phyloP scores from a whole-genome alignment of 805 yeast species.

The Metschnikowia cubensis region DNA sequence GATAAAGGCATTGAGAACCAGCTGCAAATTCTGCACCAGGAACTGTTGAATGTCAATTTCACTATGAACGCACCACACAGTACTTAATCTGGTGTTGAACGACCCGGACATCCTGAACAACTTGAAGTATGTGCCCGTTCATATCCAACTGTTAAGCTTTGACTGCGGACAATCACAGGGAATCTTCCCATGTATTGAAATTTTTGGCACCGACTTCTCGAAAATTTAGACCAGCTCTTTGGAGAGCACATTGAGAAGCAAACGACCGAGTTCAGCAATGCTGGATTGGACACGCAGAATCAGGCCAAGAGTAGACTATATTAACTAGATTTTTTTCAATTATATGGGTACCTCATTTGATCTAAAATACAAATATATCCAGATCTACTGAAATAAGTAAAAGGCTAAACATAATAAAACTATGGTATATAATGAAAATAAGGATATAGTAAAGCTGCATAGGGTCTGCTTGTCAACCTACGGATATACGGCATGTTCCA shows the following conservation, averaged over 20 bases:
- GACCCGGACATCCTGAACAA: conserved; percentile 57
- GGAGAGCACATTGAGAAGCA: conserved; percentile 24
- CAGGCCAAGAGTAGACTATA: too few species aligned
- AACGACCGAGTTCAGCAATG: conserved; percentile 17
- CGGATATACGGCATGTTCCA: too few species aligned
- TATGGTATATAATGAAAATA: too few species aligned
- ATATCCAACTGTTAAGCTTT: conserved; percentile 51
- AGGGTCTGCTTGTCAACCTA: too few species aligned
- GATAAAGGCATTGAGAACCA: conserved; percentile 21
- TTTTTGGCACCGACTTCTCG: conserved; percentile 45
- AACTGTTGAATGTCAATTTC: conserved; percentile 40
- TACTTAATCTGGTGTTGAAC: conserved; percentile 52
- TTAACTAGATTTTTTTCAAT: too few species aligned
- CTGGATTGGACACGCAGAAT: conserved; percentile 13
- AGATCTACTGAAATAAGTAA: too few species aligned
- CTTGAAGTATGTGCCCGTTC: conserved; percentile 64
- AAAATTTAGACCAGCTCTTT: conserved; percentile 30
- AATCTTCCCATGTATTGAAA: conserved; percentile 51
- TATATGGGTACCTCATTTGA: too few species aligned
- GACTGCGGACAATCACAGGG: conserved; percentile 39
- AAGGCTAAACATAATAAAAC: too few species aligned
- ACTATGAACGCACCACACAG: conserved; percentile 64
- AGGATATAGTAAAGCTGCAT: too few species aligned
- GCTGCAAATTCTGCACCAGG: conserved; percentile 25
- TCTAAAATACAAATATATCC: too few species aligned